phyloP scores from a whole-genome alignment of 2,329 filamentous ascomycete genomes.

The Botrytis deweyae region DNA sequence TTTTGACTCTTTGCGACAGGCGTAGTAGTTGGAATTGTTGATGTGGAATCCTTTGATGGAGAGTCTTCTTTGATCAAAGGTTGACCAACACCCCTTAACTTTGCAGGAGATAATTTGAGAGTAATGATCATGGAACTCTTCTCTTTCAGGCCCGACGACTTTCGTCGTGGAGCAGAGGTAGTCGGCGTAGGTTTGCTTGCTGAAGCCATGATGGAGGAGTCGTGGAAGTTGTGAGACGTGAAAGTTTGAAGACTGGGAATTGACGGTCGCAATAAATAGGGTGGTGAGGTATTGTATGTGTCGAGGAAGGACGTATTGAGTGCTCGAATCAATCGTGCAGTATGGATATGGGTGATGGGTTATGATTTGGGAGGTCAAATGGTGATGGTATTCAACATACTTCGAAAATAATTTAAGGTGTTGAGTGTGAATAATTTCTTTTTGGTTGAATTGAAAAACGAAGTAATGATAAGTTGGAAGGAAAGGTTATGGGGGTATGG shows the following conservation, averaged over 20 bases:
- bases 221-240: slow-evolving; percentile 8
- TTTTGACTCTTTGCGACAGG: slow-evolving; percentile 44
- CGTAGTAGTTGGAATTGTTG: slow-evolving; percentile 40
- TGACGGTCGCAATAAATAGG: slow-evolving; percentile 18
- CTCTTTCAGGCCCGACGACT: slow-evolving; percentile 29
- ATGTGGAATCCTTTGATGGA: slow-evolving; percentile 45
- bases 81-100: slow-evolving; percentile 48
- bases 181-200: slow-evolving; percentile 28
- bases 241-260: neutral
- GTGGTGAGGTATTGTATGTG: slow-evolving; percentile 2
- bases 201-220: slow-evolving; percentile 32
- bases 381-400: slow-evolving; percentile 12
- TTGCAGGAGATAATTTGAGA: slow-evolving; percentile 51
- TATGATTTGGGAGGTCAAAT: slow-evolving; percentile 10
- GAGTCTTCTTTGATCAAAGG: slow-evolving; percentile 45
- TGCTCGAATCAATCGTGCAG: slow-evolving; percentile 4
- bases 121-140: slow-evolving; percentile 48
- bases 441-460: neutral
- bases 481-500: slow-evolving; percentile 15
- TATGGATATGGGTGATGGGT: neutral
- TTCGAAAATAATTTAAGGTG: slow-evolving; percentile 8
- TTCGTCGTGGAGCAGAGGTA: slow-evolving; percentile 30
- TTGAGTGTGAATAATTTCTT: slow-evolving; percentile 7
- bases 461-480: slow-evolving; percentile 8
- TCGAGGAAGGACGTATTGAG: slow-evolving; percentile 1